These are phyloP conservation scores for Juncus inflexus DNA, from an alignment of 176 grass and related monocot genomes.

Conservation along the genomic window DNA sequence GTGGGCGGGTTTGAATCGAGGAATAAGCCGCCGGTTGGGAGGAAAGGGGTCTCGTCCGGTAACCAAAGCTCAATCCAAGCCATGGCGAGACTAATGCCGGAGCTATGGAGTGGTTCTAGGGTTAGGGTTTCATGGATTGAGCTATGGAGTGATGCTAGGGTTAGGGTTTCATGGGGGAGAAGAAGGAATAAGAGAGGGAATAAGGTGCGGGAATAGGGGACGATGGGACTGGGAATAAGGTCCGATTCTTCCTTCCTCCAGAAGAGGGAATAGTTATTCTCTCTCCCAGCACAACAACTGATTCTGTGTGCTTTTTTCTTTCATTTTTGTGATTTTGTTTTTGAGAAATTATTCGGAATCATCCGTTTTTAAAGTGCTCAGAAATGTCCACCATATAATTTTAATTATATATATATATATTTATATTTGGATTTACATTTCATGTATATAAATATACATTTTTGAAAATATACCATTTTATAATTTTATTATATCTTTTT, in stretches of 20 bases:
- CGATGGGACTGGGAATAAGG: slow-evolving; percentile 26
- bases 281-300: slow-evolving; percentile 26
- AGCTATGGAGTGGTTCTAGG: slow-evolving; percentile 28
- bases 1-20: slow-evolving; percentile 42
- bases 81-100: slow-evolving; percentile 42
- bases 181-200: slow-evolving; percentile 17
- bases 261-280: slow-evolving; percentile 19
- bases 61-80: slow-evolving; percentile 70
- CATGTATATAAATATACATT: too few species aligned
- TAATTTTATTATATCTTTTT: too few species aligned
- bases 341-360: too few species aligned
- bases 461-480: too few species aligned
- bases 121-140: slow-evolving; percentile 14
- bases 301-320: not conserved
- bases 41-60: slow-evolving; percentile 28
- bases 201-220: slow-evolving; percentile 16
- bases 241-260: not conserved
- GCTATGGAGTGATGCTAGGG: slow-evolving; percentile 27
- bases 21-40: slow-evolving; percentile 37
- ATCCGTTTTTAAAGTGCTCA: too few species aligned
- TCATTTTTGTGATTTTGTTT: slow-evolving; percentile 13
- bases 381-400: too few species aligned
- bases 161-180: slow-evolving; percentile 20
- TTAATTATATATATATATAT: too few species aligned
- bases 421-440: too few species aligned